Evolutionary conservation across 2,329 filamentous ascomycete genomes (phyloP), one percentile per base, ranked within the genome.

Genomic region (Xylariaceae sp.): DNA sequence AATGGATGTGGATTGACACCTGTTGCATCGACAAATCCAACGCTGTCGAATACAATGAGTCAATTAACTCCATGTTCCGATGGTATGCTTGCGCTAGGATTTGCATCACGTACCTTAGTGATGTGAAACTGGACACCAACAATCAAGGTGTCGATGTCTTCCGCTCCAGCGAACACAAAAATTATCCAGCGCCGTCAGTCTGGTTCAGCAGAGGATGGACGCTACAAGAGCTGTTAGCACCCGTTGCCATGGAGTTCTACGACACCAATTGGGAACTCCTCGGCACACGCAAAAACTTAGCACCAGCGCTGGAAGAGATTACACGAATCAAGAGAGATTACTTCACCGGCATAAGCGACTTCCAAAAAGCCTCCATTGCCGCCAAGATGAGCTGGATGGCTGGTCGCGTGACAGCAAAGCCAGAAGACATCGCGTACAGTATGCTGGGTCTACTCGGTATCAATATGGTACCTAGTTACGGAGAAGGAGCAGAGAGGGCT

Each of bases 1-100:
- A 42, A 11, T 72, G 68, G 48, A 51, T 67, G 13, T 73, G 71
- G 70, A 56, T 71, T 7, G 71, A 72, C 46, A 71, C 51, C 6
- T 53, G 51, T 13, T 53, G 47, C 19, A 50, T 53, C 16, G 42
- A 53, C 18, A 31, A 34, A 63, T 3, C 38, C 2, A 50, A 43
- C 70, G 69, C 59, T 69, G 69, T 72, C 48, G 66, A 71, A 50
- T 68, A 69, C 48, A 54, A 49, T 2, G 68, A 63, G 48, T 63
- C 69, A 1, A 71, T 61, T 46, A 61, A 59, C 39, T 56, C 57
- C 6, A 61, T 62, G 60, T 61, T 54, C 14, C 39, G 31, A 13
- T 73, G 68, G 68, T 73, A 73, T 50, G 48, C 56, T 13, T 55
- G 64, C 10, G 65, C 70, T 1, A 54, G 47, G 6, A 45, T 63